Evolutionary conservation across 208 protist species (phyloP).

Genomic region (Trypanosoma conorhini): DNA sequence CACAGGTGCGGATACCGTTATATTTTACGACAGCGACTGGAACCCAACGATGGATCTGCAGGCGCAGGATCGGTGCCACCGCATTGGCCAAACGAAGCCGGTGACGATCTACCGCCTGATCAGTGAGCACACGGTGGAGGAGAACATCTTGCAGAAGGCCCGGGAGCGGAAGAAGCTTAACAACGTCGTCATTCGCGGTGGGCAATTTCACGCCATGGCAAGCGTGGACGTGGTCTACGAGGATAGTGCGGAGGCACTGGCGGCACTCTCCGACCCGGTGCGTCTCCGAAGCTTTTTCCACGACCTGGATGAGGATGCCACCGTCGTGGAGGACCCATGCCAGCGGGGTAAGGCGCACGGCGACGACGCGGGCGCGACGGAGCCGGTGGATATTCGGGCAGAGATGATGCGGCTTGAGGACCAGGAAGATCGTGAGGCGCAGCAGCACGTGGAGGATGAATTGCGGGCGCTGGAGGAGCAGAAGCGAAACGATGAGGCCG

Average conservation of each 20-base stretch:
- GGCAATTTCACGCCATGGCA: conserved; percentile 88
- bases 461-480: conserved; percentile 44
- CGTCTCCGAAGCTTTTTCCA: conserved; percentile 89
- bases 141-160: conserved; percentile 96
- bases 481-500: conserved; percentile 25
- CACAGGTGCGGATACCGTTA: conserved; percentile 98
- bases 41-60: conserved; percentile 99
- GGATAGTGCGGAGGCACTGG: conserved; percentile 68
- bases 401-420: conserved; percentile 79
- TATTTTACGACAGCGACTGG: conserved; percentile 99
- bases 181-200: conserved; percentile 95
- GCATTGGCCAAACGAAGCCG: conserved; percentile 97
- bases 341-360: background rate
- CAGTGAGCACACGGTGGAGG: conserved; percentile 95
- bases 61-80: conserved; percentile 97
- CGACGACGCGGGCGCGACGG: background rate
- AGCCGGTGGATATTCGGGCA: conserved; percentile 41
- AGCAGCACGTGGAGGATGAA: conserved; percentile 60
- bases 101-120: conserved; percentile 98
- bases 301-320: conserved; percentile 84
- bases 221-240: conserved; percentile 55
- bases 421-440: conserved; percentile 72
- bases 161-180: conserved; percentile 95
- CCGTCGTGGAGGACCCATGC: conserved; percentile 24
- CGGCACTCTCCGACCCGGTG: conserved; percentile 64